Evolutionary conservation across 768 basidiomycete genomes (phyloP), one percentile per base, ranked within the genome.

Genomic region (Favolaschia claudopus): DNA sequence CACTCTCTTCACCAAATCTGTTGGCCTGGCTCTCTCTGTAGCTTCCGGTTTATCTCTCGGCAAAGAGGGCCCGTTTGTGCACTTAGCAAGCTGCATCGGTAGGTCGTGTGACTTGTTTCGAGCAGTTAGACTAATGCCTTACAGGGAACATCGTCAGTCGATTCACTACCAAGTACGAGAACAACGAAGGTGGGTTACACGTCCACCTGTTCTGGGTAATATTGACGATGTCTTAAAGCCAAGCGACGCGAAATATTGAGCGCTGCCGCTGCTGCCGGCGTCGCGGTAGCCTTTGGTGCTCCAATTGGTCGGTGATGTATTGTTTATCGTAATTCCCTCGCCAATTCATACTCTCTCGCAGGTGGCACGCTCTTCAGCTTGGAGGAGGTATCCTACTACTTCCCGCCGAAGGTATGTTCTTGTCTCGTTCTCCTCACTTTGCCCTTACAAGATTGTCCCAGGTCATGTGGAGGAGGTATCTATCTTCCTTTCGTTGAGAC

Each of bases 331-430:
- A 36, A 40, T 32, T 4, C 17, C 25, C 28, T 36, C 24, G 27
- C 17, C 12, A 29, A 20, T 33, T 40, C 20, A n/a, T n/a, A n/a
- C n/a, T n/a, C 38, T 12, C 34, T 24, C 15, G 22, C 28, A 62
- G 61, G 63, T 22, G 94, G 95, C 13, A 94, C 93, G 1, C 71
- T 96, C 48, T 96, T 96, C 73, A 93, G 93, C 63, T 76, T 98
- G 64, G 96, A 99, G 74, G 96, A 99, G 72, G 95, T 96, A 7
- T 93, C 91, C 5, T 96, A 96, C 72, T 99, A 93, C 75, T 99
- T 98, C 72, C 97, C 96, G 13, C 91, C 96, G 0, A 97, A 97
- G 80, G 91, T 88, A 55, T 5, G 65, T 31, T 10, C 24, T 65
- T 56, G 6, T 22, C 12, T 42, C 45, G 29, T 5, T 15, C 12